phyloP scores from a whole-genome alignment of 495 filamentous ascomycete genomes.

The Trichoderma virens region DNA sequence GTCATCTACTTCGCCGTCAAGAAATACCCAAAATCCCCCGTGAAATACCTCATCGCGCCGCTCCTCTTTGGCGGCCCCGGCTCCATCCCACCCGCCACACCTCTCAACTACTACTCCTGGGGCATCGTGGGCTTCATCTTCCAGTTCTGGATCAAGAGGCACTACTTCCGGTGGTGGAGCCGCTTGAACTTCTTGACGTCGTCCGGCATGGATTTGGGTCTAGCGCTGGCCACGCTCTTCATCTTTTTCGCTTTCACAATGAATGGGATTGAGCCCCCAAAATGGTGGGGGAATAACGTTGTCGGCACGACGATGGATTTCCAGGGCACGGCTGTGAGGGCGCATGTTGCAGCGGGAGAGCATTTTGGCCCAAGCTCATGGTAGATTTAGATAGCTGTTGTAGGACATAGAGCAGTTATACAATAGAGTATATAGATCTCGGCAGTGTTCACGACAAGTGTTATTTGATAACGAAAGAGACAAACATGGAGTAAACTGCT shows the following conservation, averaged over 20 bases:
- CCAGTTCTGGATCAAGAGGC: constrained; percentile 50
- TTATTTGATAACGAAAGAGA: background rate
- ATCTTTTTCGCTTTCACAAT: constrained; percentile 54
- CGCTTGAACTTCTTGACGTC: constrained; percentile 57
- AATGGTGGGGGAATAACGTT: constrained; percentile 49
- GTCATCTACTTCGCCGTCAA: constrained; percentile 49
- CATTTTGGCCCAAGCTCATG: constrained; percentile 53
- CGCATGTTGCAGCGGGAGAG: constrained; percentile 38
- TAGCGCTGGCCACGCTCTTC: constrained; percentile 53
- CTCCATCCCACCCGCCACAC: constrained; percentile 57
- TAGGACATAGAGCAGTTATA: background rate
- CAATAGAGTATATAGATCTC: background rate
- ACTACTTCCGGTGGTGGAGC: constrained; percentile 59
- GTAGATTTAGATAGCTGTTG: constrained; percentile 15
- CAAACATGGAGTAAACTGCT: background rate
- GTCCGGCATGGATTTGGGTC: constrained; percentile 52
- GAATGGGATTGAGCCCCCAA: constrained; percentile 37
- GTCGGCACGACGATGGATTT: constrained; percentile 44
- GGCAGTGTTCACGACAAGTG: background rate
- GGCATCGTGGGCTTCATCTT: constrained; percentile 59
- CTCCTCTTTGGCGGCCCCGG: constrained; percentile 62
- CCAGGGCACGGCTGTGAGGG: constrained; percentile 44
- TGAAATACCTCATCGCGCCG: constrained; percentile 55
- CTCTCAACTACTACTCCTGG: constrained; percentile 64
- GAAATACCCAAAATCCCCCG: constrained; percentile 42